A percentile compares a stretch with the other conserved stretches of the same genome.
phyloP scores from a whole-genome alignment of 176 grass and related monocot species.

The Hordeum vulgare region MorexV3_pseudomolecules_assembly NC_058520.1:334603038-334603537 shows the following conservation, averaged over 20 bases:
- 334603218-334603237: constrained; percentile 30
- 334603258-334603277: constrained; percentile 33
- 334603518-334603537: too few species aligned
- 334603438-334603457: too few species aligned
- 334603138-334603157: constrained; percentile 4
- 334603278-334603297: constrained; percentile 8
- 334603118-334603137: not conserved
- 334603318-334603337: not conserved
- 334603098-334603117: not conserved
- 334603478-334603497: too few species aligned
- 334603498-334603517: too few species aligned
- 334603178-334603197: not conserved
- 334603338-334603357: constrained; percentile 10
- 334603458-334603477: too few species aligned
- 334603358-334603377: not conserved
- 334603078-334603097: not conserved
- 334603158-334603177: not conserved
- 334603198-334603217: constrained; percentile 23
- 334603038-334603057: not conserved
- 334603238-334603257: constrained; percentile 38
- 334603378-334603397: not conserved
- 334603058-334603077: not conserved
- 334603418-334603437: too few species aligned
- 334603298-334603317: constrained; percentile 16
- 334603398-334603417: too few species aligned